Conservation (phyloP, 2,329 filamentous ascomycete species). For the Fusarium sterilihyphosum region DNA sequence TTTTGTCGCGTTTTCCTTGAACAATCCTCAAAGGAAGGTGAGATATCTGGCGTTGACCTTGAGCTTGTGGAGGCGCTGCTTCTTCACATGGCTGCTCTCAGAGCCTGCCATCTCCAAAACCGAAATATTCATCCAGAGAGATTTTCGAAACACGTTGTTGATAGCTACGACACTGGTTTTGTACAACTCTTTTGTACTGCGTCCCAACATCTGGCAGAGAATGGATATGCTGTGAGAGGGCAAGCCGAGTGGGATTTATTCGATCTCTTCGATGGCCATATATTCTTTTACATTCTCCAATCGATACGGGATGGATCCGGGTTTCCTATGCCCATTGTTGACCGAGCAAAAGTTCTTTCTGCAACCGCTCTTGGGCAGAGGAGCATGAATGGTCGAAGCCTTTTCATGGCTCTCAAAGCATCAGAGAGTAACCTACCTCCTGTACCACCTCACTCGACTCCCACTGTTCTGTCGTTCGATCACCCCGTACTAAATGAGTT, state of each 20-base stretch:
- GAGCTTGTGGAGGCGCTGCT: not conserved
- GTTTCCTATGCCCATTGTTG: not conserved
- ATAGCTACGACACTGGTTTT: not conserved
- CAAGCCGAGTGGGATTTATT: not conserved
- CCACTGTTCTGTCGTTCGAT: not conserved
- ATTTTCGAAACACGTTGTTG: not conserved
- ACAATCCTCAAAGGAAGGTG: not conserved
- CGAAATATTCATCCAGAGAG: not conserved
- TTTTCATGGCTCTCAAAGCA: not conserved
- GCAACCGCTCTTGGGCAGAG: fast-evolving
- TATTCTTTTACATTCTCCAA: not conserved
- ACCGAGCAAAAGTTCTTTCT: not conserved
- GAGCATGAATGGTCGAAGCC: not conserved
- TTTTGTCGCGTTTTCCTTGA: not conserved
- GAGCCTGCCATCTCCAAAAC: not conserved
- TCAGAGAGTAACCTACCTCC: not conserved
- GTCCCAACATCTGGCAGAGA: not conserved
- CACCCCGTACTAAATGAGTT: not conserved
- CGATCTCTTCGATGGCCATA: not conserved
- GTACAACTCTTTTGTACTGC: not conserved
- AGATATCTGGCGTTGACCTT: not conserved
- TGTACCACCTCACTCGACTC: not conserved
- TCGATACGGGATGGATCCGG: not conserved
- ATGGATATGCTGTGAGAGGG: not conserved
- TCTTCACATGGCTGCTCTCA: not conserved